A percentile compares a stretch with the other conserved stretches of the same genome.
Evolutionary conservation across 2,329 filamentous ascomycete genomes (phyloP).

Genomic region (Exserohilum rostratum): DNA sequence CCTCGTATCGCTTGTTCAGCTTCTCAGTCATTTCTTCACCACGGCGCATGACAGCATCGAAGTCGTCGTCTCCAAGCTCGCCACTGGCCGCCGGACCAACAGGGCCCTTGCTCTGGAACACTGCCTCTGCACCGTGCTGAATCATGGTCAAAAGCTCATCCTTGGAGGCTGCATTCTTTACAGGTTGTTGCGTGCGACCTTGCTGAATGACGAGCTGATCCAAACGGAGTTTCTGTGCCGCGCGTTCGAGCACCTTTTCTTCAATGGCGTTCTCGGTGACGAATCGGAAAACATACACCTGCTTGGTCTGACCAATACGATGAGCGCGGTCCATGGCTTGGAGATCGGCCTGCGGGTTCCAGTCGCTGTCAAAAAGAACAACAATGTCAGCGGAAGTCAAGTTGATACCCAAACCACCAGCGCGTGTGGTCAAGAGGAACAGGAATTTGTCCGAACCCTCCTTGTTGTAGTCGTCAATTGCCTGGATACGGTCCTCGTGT

Average conservation of each 20-base stretch:
- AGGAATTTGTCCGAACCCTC: constrained; percentile 86
- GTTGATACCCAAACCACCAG: constrained; percentile 96
- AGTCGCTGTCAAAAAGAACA: constrained; percentile 95
- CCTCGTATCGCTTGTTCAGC: constrained; percentile 93
- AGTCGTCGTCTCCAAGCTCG: constrained; percentile 83
- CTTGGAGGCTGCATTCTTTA: constrained; percentile 91
- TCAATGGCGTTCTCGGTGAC: constrained; percentile 98
- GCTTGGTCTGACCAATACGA: constrained; percentile 97
- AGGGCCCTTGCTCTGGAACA: constrained; percentile 78
- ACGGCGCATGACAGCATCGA: constrained; percentile 83
- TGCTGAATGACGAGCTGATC: constrained; percentile 99
- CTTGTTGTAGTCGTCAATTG: constrained; percentile 98
- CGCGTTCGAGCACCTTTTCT: constrained; percentile 95
- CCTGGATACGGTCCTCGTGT: constrained; percentile 95
- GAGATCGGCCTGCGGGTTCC: constrained; percentile 97
- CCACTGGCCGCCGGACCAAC: constrained; percentile 64
- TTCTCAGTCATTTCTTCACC: constrained; percentile 89
- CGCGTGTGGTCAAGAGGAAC: constrained; percentile 92
- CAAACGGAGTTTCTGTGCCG: constrained; percentile 92
- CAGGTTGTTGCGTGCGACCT: constrained; percentile 87
- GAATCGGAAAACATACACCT: constrained; percentile 94
- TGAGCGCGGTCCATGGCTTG: constrained; percentile 99
- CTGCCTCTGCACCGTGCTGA: constrained; percentile 94
- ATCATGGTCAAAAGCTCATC: constrained; percentile 98
- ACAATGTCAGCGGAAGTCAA: constrained; percentile 95